Percentiles rank a stretch among this genome's conserved stretches.
Evolutionary conservation across 768 basidiomycete genomes (phyloP).

Genomic region (Cytidiella melzeri): DNA sequence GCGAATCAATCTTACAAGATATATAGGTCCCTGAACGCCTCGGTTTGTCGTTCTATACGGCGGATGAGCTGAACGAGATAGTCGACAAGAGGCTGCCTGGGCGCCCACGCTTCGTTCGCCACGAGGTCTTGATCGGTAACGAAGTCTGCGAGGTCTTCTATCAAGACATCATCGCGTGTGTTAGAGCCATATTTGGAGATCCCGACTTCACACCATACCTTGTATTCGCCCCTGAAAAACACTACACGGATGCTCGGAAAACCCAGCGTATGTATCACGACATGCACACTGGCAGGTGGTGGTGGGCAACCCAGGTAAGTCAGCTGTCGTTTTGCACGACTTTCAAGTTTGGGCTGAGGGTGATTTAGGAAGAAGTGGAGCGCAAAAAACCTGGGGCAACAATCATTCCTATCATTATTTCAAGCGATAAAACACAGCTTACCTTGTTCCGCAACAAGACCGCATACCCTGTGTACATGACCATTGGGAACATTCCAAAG

Average conservation of each 20-base stretch:
- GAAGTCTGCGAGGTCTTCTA: slow-evolving; percentile 28
- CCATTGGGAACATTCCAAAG: slow-evolving; percentile 22
- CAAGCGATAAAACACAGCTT: slow-evolving; percentile 12
- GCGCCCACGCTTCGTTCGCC: slow-evolving; percentile 20
- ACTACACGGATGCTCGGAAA: slow-evolving; percentile 27
- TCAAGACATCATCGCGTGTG: slow-evolving; percentile 31
- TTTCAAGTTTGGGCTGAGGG: too few species aligned
- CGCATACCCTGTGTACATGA: slow-evolving; percentile 18
- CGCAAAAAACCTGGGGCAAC: slow-evolving; percentile 16
- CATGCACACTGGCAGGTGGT: slow-evolving; percentile 46
- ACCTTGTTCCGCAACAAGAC: slow-evolving; percentile 16
- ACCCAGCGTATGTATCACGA: slow-evolving; percentile 30
- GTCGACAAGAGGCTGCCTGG: slow-evolving; percentile 27
- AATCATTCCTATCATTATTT: slow-evolving; percentile 19
- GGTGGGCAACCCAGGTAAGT: slow-evolving; percentile 44
- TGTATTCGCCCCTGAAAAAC: slow-evolving; percentile 30
- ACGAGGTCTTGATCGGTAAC: slow-evolving; percentile 24
- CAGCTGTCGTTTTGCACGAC: neutral
- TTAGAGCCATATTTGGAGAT: slow-evolving; percentile 30
- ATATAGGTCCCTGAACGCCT: slow-evolving; percentile 18
- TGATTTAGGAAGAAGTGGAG: slow-evolving; percentile 13
- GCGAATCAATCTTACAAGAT: neutral
- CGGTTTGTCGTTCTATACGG: slow-evolving; percentile 28
- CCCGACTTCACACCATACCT: slow-evolving; percentile 27
- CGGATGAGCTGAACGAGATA: slow-evolving; percentile 28